These are phyloP conservation scores for Sistotremastrum suecicum DNA, from an alignment of 768 basidiomycete genomes.

Conservation along the genomic window DNA sequence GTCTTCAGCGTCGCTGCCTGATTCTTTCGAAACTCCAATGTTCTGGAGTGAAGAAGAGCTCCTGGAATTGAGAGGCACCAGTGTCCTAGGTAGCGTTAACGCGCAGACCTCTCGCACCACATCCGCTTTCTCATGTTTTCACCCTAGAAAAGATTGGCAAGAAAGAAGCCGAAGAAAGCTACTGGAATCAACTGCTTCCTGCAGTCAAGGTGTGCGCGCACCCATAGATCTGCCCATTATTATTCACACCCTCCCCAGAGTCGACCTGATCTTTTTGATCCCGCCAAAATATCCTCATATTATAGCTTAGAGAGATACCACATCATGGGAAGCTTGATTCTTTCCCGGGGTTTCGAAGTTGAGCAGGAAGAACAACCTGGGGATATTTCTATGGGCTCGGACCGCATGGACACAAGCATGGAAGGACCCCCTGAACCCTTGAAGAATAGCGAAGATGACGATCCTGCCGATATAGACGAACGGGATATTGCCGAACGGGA, in stretches of 20 bases:
- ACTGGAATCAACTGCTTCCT: constrained; percentile 49
- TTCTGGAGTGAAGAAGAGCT: constrained; percentile 77
- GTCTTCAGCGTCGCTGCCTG: constrained; percentile 50
- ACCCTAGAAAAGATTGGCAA: constrained; percentile 72
- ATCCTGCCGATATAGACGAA: constrained; percentile 12
- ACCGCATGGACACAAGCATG: constrained; percentile 12
- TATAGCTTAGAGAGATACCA: constrained; percentile 73
- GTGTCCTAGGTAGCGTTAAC: constrained; percentile 54
- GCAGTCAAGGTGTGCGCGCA: constrained; percentile 42
- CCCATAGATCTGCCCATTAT: background rate
- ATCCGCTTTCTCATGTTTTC: background rate
- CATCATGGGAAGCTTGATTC: constrained; percentile 78
- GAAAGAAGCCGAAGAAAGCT: constrained; percentile 66
- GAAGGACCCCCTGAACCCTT: constrained; percentile 7
- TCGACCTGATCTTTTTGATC: constrained; percentile 59
- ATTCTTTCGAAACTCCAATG: constrained; percentile 78
- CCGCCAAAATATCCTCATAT: constrained; percentile 24
- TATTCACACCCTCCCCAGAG: constrained; percentile 25
- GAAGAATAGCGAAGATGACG: constrained; percentile 13
- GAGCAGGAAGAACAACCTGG: constrained; percentile 30
- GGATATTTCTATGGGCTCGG: constrained; percentile 2
- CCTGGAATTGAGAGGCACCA: constrained; percentile 63
- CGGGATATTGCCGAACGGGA: constrained; percentile 17
- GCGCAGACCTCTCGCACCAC: background rate
- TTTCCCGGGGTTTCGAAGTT: constrained; percentile 86